Conservation (phyloP, 345 rosid species). For the Sonneratia caseolaris region DNA sequence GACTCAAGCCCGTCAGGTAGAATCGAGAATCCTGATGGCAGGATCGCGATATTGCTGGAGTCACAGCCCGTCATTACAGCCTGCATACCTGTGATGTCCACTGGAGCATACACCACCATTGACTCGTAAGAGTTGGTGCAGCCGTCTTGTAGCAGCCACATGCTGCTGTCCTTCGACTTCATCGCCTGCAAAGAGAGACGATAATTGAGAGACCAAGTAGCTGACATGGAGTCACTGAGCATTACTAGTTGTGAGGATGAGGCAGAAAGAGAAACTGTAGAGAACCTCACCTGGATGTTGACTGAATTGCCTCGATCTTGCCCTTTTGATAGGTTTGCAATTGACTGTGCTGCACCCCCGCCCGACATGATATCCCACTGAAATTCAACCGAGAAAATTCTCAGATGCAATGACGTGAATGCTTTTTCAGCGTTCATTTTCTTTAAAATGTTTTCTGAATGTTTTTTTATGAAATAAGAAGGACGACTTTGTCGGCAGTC, state of each 20-base stretch:
- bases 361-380: slow-evolving; percentile 89
- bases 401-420: slow-evolving; percentile 3
- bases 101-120: slow-evolving; percentile 71
- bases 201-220: neutral
- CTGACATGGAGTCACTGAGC: neutral
- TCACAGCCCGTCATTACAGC: slow-evolving; percentile 83
- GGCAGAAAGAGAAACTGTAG: neutral
- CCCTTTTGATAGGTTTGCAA: slow-evolving; percentile 78
- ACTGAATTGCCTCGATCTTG: slow-evolving; percentile 94
- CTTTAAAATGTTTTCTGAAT: no score
- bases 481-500: neutral
- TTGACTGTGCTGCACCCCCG: slow-evolving; percentile 58
- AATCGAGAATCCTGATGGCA: slow-evolving; percentile 93
- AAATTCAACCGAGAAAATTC: slow-evolving; percentile 6
- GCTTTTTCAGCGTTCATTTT: no score
- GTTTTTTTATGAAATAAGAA: no score
- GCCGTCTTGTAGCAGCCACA: slow-evolving; percentile 85
- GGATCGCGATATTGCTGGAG: slow-evolving; percentile 70
- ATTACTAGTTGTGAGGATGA: neutral
- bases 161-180: slow-evolving; percentile 58
- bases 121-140: slow-evolving; percentile 81
- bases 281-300: slow-evolving; percentile 46
- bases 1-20: slow-evolving; percentile 85
- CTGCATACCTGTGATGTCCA: slow-evolving; percentile 69
- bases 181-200: slow-evolving; percentile 32